Percentiles rank a stretch among this genome's conserved stretches.
These are phyloP conservation scores for Phylloboletellus chloephorus DNA, from an alignment of 1,284 basidiomycete genomes.

Conservation along the genomic window DNA sequence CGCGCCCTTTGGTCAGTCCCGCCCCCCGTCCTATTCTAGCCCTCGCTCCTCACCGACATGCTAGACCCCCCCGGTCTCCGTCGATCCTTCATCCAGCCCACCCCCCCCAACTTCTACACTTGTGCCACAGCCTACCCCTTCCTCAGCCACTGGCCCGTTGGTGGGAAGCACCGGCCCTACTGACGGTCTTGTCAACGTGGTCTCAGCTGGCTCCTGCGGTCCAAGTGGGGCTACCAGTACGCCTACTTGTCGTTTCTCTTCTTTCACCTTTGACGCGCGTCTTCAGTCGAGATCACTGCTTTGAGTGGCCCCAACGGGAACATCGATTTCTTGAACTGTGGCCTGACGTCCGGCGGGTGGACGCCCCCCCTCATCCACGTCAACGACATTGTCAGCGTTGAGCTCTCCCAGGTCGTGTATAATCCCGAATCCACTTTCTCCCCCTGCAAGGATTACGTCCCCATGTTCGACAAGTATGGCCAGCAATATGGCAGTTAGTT, in stretches of 20 bases:
- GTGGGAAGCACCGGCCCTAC: background rate
- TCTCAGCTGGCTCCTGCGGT: constrained; percentile 19
- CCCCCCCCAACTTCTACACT: background rate
- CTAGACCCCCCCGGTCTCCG: background rate
- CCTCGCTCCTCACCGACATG: too few species aligned
- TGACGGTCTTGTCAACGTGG: constrained; percentile 14
- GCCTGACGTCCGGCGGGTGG: constrained; percentile 58
- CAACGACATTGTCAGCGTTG: constrained; percentile 47
- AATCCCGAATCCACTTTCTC: constrained; percentile 53
- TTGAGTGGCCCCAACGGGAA: constrained; percentile 67
- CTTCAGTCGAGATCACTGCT: constrained; percentile 43
- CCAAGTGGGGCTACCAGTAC: constrained; percentile 42
- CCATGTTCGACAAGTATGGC: constrained; percentile 60
- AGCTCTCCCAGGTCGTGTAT: constrained; percentile 49
- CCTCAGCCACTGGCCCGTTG: background rate
- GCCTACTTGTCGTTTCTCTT: constrained; percentile 15
- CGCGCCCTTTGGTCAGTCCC: constrained; percentile 4
- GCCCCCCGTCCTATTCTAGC: too few species aligned
- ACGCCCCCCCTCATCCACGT: constrained; percentile 54
- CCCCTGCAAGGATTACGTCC: constrained; percentile 53
- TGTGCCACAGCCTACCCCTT: constrained; percentile 1
- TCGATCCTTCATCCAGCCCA: background rate
- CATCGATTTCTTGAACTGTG: constrained; percentile 78
- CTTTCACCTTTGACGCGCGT: constrained; percentile 2
- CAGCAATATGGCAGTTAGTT: constrained; percentile 42